Conservation (phyloP, 1,284 basidiomycete genomes). For the Moniliella sp. region DNA sequence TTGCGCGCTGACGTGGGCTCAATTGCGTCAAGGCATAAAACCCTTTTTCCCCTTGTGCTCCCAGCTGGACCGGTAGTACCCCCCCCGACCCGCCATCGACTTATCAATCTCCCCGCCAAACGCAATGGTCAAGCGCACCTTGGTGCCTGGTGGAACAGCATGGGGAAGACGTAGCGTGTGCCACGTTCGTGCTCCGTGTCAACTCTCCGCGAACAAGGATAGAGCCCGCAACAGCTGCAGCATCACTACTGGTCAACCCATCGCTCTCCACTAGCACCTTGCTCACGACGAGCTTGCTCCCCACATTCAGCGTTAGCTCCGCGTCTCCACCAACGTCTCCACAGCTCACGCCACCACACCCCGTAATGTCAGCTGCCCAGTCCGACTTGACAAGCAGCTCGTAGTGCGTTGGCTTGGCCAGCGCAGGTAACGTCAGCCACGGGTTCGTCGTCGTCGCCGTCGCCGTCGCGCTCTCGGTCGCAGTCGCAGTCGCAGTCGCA, state of each 20-base stretch:
- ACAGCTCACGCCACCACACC: slow-evolving; percentile 63
- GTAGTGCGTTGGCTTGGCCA: slow-evolving; percentile 61
- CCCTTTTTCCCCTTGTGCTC: slow-evolving; percentile 36
- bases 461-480: too few species aligned
- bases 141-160: slow-evolving; percentile 16
- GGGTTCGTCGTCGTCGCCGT: too few species aligned
- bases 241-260: too few species aligned
- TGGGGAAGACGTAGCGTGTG: slow-evolving; percentile 16
- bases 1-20: slow-evolving; percentile 63
- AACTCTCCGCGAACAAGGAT: slow-evolving; percentile 39
- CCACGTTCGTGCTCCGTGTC: slow-evolving; percentile 21
- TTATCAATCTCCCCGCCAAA: slow-evolving; percentile 21
- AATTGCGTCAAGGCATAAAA: slow-evolving; percentile 32
- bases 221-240: too few species aligned
- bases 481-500: too few species aligned
- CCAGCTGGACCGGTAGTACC: slow-evolving; percentile 35
- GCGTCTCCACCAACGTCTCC: slow-evolving; percentile 49
- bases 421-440: too few species aligned
- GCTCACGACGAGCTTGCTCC: too few species aligned
- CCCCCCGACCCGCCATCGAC: slow-evolving; percentile 29
- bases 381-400: slow-evolving; percentile 58
- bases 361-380: slow-evolving; percentile 51
- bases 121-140: slow-evolving; percentile 17
- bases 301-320: too few species aligned
- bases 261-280: too few species aligned